Percentiles rank a stretch among this genome's conserved stretches.
phyloP scores from a whole-genome alignment of 1,284 basidiomycete genomes.

The Irpex lacteus region DNA sequence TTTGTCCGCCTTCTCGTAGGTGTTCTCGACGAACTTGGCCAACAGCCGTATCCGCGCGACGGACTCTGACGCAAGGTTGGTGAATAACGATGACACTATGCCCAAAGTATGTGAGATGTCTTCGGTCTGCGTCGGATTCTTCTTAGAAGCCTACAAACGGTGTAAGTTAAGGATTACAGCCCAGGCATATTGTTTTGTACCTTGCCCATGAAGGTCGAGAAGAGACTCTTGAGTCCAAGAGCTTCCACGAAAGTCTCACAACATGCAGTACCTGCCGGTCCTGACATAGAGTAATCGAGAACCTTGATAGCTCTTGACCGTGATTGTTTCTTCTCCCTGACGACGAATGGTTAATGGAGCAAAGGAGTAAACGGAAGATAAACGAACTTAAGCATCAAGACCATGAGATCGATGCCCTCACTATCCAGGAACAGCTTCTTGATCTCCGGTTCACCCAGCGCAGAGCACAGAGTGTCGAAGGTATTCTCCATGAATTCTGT shows the following conservation, averaged over 20 bases:
- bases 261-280: conserved; percentile 66
- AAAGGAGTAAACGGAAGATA: neutral
- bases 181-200: conserved; percentile 35
- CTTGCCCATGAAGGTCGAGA: conserved; percentile 92
- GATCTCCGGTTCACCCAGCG: conserved; percentile 70
- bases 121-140: conserved; percentile 64
- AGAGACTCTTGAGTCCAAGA: conserved; percentile 85
- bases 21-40: conserved; percentile 89
- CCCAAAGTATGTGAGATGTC: conserved; percentile 87
- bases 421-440: conserved; percentile 84
- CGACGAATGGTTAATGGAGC: neutral
- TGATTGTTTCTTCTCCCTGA: conserved; percentile 80
- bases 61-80: conserved; percentile 87
- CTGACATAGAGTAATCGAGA: conserved; percentile 89
- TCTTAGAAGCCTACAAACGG: conserved; percentile 10
- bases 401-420: conserved; percentile 96
- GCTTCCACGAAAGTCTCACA: conserved; percentile 89
- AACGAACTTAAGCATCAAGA: conserved; percentile 89
- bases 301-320: conserved; percentile 85
- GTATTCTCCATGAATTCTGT: conserved; percentile 97
- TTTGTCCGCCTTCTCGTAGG: conserved; percentile 93
- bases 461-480: conserved; percentile 87
- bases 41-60: conserved; percentile 79
- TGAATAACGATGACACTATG: conserved; percentile 86
- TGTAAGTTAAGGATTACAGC: conserved; percentile 1